A percentile compares a stretch with the other conserved stretches of the same genome.
phyloP scores from a whole-genome alignment of 2,329 filamentous ascomycete genomes.

The Xylariaceae sp. region DNA sequence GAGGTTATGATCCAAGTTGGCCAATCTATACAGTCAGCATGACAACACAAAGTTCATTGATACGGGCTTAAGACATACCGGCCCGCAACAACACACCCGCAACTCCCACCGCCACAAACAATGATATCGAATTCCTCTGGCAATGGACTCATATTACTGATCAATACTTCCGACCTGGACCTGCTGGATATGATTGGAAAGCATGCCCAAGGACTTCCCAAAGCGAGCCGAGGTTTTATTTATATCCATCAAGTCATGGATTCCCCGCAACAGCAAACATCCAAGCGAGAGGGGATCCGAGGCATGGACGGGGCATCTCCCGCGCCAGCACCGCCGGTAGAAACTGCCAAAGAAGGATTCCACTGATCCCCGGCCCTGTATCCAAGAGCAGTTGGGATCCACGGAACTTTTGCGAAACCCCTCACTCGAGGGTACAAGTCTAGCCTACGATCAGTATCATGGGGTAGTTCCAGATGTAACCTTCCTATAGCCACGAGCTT shows the following conservation, averaged over 20 bases:
- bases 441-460: conserved; percentile 16
- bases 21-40: conserved; percentile 51
- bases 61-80: conserved; percentile 40
- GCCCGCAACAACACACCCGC: conserved; percentile 55
- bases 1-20: conserved; percentile 67
- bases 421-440: conserved; percentile 21
- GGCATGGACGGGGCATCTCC: background rate
- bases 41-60: conserved; percentile 9
- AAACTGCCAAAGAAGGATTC: conserved; percentile 24
- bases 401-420: conserved; percentile 16
- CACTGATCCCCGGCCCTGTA: conserved; percentile 9
- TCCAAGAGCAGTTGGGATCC: conserved; percentile 16
- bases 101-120: conserved; percentile 70
- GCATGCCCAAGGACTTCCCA: conserved; percentile 15
- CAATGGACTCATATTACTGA: conserved; percentile 39
- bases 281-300: conserved; percentile 24
- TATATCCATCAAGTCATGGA: conserved; percentile 22
- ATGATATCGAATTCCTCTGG: conserved; percentile 80
- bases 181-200: background rate
- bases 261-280: conserved; percentile 23
- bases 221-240: conserved; percentile 19
- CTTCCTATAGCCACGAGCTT: conserved; percentile 14
- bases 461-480: conserved; percentile 21
- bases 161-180: background rate
- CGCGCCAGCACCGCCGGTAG: background rate